phyloP scores from a whole-genome alignment of 108 stramenopile species.

The Hondaea fermentalgiana region DNA sequence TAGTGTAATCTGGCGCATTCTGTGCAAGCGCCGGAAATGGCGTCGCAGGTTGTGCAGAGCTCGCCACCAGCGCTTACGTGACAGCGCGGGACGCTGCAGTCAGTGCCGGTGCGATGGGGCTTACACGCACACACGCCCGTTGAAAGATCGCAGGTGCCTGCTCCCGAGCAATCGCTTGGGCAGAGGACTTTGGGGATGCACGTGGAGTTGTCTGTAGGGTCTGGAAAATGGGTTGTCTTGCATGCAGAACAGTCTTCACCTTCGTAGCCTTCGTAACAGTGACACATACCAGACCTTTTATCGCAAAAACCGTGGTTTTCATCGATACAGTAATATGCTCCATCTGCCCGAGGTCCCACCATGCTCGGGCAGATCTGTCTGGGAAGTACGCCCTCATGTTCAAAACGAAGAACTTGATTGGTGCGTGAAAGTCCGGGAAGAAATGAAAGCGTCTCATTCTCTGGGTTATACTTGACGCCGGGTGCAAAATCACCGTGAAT shows the following conservation, averaged over 20 bases:
- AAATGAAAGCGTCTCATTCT: not conserved
- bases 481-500: not conserved
- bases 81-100: conserved; percentile 38
- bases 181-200: conserved; percentile 61
- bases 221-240: conserved; percentile 41
- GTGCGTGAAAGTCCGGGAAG: not conserved
- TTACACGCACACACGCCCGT: conserved; percentile 58
- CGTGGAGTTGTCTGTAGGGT: conserved; percentile 23
- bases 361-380: not conserved
- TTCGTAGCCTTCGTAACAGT: conserved; percentile 66
- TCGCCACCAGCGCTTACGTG: not conserved
- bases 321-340: conserved; percentile 51
- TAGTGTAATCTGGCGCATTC: conserved; percentile 55
- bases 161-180: conserved; percentile 58
- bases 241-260: conserved; percentile 58
- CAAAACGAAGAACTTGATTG: not conserved
- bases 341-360: not conserved
- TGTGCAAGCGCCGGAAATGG: conserved; percentile 46
- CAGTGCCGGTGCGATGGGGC: conserved; percentile 48
- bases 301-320: conserved; percentile 65
- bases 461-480: not conserved
- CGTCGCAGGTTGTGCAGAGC: conserved; percentile 14
- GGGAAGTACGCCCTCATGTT: not conserved
- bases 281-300: conserved; percentile 63
- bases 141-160: conserved; percentile 56